Evolutionary conservation across 2,329 filamentous ascomycete genomes (phyloP).

Genomic region (Fusarium floridanum): DNA sequence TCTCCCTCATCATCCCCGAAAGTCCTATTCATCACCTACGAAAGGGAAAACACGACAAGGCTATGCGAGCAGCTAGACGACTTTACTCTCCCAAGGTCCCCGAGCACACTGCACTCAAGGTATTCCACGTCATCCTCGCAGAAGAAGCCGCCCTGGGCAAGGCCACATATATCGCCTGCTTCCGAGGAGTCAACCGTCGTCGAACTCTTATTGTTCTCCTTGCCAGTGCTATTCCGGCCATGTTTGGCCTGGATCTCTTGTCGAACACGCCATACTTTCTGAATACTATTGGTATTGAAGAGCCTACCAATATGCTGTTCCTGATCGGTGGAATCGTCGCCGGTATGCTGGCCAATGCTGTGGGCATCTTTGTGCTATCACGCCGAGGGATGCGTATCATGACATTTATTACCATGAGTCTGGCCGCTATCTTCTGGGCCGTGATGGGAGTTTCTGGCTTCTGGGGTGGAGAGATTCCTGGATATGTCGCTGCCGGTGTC

Average conservation of each 20-base stretch:
- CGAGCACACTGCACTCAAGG: not conserved
- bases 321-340: constrained; percentile 1
- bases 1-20: constrained; percentile 2
- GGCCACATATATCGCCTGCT: not conserved
- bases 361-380: not conserved
- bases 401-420: not conserved
- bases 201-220: constrained; percentile 4
- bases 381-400: not conserved
- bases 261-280: not conserved
- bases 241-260: not conserved
- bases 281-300: not conserved
- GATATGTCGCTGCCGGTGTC: constrained; percentile 31
- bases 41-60: not conserved
- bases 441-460: constrained; percentile 6
- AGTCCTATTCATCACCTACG: constrained; percentile 1
- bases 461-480: not conserved
- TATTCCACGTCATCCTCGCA: not conserved
- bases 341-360: not conserved
- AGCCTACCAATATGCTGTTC: not conserved
- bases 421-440: not conserved
- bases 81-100: not conserved
- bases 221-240: not conserved
- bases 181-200: constrained; percentile 2
- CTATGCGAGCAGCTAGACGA: not conserved
- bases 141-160: not conserved